These are phyloP conservation scores for Euclidium syriacum DNA, from an alignment of 345 rosid genomes.

Conservation along the genomic window DNA sequence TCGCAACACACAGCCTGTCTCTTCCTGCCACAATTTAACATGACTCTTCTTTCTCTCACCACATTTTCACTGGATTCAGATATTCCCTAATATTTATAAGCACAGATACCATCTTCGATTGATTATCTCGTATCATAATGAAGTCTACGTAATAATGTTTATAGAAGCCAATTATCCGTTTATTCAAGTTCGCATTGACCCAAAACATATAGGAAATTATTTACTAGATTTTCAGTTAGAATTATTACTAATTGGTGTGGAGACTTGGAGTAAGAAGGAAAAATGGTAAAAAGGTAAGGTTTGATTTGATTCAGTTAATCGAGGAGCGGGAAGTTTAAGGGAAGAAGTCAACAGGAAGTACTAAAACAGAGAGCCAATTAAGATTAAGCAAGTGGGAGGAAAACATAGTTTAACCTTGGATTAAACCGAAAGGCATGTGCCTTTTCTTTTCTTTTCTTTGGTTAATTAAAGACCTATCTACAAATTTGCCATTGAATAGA, in stretches of 20 bases:
- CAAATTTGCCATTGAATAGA: conserved; percentile 21
- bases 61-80: conserved; percentile 6
- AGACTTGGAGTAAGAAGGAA: conserved; percentile 20
- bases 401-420: conserved; percentile 30
- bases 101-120: not conserved
- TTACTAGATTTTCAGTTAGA: not conserved
- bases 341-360: conserved; percentile 17
- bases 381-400: conserved; percentile 9
- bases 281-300: not conserved
- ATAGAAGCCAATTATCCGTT: not conserved
- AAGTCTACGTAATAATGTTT: not conserved
- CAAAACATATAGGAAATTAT: not conserved
- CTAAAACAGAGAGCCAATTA: conserved; percentile 7
- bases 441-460: not conserved
- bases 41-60: conserved; percentile 19
- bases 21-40: conserved; percentile 19
- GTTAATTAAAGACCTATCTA: not conserved
- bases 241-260: not conserved
- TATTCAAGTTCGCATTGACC: not conserved
- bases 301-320: conserved; percentile 21
- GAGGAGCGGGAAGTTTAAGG: conserved; percentile 24
- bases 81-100: conserved; percentile 1
- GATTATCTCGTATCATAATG: not conserved
- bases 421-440: conserved; percentile 28
- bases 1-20: conserved; percentile 18